Evolutionary conservation across 1,284 basidiomycete genomes (phyloP), one percentile per base, ranked within the genome.

Genomic region (Ustilago cynodontis): DNA sequence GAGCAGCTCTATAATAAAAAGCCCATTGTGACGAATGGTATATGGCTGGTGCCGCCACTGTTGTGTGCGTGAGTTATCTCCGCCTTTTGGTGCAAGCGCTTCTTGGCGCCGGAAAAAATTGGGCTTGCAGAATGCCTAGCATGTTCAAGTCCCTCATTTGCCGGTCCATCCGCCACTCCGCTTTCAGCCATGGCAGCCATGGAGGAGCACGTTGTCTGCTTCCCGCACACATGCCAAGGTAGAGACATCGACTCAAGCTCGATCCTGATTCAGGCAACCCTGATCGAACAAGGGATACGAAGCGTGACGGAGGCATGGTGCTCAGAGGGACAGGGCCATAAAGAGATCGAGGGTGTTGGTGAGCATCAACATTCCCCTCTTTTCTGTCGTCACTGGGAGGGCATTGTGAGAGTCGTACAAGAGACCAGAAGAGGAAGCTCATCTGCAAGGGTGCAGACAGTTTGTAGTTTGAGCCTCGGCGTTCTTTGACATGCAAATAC

Each of bases 401-500:
- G 24, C 11, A 26, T 24, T n/a, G 47, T 8, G 26, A 5, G 26
- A 43, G 22, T 28, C 0, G 47, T 14, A 28, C 47, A 43, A 20
- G 28, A 56, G 41, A 31, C 18, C 33, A 39, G 24, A 28, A 57
- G 55, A 45, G 26, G 18, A 28, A 24, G n/a, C 35, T 37, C 57
- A 28, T 35, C 47, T 67, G 65, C 65, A 60, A 57, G 53, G 52
- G 31, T 60, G 59, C 59, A 57, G 57, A 33, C 16, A 10, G 24
- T 45, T 64, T 69, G 67, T 69, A 69, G 35, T 59, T 47, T 50
- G n/a, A 35, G 35, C 53, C 68, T 71, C 63, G 68, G 68, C 68
- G 68, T 65, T 71, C 20, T 65, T 62, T 35, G 43, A 35, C 33
- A 35, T 26, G 14, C 35, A n/a, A 54, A 39, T 54, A 54, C 52